Percentiles rank a stretch among this genome's conserved stretches.
Conservation (phyloP, 208 protist species). For the Trypanosoma scelopori region DNA sequence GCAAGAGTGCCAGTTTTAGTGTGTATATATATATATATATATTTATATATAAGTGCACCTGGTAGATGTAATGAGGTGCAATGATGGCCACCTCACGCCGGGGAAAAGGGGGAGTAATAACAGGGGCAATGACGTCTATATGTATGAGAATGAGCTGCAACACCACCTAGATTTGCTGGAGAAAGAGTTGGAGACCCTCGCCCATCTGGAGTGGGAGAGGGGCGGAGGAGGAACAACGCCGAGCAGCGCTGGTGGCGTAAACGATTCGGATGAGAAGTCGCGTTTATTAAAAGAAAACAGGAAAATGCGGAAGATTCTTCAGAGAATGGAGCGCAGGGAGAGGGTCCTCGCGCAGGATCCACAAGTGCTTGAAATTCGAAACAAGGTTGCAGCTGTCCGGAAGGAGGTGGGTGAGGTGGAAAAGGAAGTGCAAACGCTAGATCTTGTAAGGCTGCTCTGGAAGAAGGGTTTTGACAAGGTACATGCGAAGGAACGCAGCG, state of each 20-base stretch:
- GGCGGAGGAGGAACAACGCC: no score
- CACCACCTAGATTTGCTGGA: constrained; percentile 26
- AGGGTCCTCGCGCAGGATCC: constrained; percentile 41
- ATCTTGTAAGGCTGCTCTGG: constrained; percentile 50
- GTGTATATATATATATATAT: neutral
- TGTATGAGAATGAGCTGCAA: constrained; percentile 15
- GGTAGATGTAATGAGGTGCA: neutral
- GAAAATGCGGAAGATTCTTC: constrained; percentile 37
- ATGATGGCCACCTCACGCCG: neutral
- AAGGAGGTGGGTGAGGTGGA: constrained; percentile 52
- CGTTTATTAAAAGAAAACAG: constrained; percentile 43
- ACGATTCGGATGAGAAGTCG: constrained; percentile 25
- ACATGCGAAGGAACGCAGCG: constrained; percentile 40
- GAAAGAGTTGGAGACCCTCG: constrained; percentile 35
- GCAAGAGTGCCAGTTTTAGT: no score
- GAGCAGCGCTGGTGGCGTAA: constrained; percentile 1
- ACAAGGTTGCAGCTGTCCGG: constrained; percentile 53
- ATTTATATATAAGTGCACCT: neutral
- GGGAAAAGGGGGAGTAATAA: neutral
- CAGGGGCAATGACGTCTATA: neutral
- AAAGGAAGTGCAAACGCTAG: constrained; percentile 61
- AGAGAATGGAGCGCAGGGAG: constrained; percentile 28
- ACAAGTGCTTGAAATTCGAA: constrained; percentile 61
- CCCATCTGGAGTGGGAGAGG: constrained; percentile 35
- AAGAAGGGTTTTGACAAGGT: constrained; percentile 48